Evolutionary conservation across 345 rosid genomes (phyloP).

Genomic region (Eucalyptus viminalis): DNA sequence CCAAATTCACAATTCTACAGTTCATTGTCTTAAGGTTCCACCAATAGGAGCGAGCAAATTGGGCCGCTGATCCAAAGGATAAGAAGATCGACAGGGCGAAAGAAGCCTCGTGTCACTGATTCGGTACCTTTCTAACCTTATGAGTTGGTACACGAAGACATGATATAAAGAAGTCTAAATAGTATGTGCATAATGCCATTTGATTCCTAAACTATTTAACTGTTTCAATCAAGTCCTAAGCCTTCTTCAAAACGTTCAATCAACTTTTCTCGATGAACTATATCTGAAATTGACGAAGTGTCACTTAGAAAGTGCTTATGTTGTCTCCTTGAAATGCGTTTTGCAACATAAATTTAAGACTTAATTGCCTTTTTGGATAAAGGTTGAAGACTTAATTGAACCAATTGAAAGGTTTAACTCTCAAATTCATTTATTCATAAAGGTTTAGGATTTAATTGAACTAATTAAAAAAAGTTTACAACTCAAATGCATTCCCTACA

Average conservation of each 20-base stretch:
- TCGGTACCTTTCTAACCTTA: not conserved
- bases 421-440: accelerated
- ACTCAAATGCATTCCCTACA: not conserved
- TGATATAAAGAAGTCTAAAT: not conserved
- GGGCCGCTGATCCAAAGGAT: not conserved
- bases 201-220: too few species aligned
- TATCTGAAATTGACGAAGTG: not conserved
- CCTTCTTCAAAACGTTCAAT: not conserved
- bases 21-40: not conserved
- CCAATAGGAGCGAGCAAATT: accelerated
- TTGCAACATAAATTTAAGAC: too few species aligned
- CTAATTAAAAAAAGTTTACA: accelerated
- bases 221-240: not conserved
- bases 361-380: accelerated
- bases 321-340: too few species aligned
- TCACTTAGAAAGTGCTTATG: not conserved
- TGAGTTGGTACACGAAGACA: accelerated
- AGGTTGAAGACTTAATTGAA: not conserved
- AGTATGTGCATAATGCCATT: too few species aligned
- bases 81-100: not conserved
- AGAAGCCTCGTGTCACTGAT: not conserved
- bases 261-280: accelerated
- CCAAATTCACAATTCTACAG: not conserved
- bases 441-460: not conserved
- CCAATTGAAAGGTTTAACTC: not conserved